Evolutionary conservation across 371 early-diverging fungal species (phyloP), one percentile per base, ranked within the genome.

Genomic region (Mortierella sp.): DNA sequence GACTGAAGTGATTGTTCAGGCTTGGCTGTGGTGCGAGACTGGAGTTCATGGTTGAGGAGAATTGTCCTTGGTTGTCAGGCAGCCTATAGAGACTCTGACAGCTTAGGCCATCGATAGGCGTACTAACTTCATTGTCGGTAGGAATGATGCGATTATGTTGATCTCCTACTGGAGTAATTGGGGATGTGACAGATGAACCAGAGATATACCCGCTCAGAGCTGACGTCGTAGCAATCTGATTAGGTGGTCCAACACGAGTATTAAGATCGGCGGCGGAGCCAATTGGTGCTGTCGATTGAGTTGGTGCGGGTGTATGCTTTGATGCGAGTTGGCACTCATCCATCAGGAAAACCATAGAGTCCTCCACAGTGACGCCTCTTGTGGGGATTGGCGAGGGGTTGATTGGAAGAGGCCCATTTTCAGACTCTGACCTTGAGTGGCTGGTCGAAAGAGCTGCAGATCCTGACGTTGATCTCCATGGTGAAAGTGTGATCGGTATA

Each of bases 301-400:
- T 64, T 0, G 76, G 72, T 0, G 65, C 22, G 9, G 72, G 65
- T 24, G 60, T 76, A 9, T 58, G 68, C 15, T 50, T 41, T 0
- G 72, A 64, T 11, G 74, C 24, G 19, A 70, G 28, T 11, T 70
- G 78, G 32, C 59, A 76, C n/a, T 83, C 77, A 36, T 82, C 84
- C 78, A 78, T 76, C 19, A 71, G 80, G 62, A 83, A 83, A 7
- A 83, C 79, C 74, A 83, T 82, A 41, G 79, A 55, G 10, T 74
- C 78, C 13, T 76, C 80, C 0, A 53, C 58, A 52, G 66, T 32
- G 10, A 38, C n/a, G 16, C 28, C 28, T 45, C 52, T 65, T 7
- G 58, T 41, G 28, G 65, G 53, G 8, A 60, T 55, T 7, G 68
- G 63, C n/a, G 67, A 48, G 11, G 33, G 21, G n/a, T 58, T 45